A percentile compares a stretch with the other conserved stretches of the same genome.
Evolutionary conservation across 768 basidiomycete genomes (phyloP).

Genomic region (Pleurotus giganteus): DNA sequence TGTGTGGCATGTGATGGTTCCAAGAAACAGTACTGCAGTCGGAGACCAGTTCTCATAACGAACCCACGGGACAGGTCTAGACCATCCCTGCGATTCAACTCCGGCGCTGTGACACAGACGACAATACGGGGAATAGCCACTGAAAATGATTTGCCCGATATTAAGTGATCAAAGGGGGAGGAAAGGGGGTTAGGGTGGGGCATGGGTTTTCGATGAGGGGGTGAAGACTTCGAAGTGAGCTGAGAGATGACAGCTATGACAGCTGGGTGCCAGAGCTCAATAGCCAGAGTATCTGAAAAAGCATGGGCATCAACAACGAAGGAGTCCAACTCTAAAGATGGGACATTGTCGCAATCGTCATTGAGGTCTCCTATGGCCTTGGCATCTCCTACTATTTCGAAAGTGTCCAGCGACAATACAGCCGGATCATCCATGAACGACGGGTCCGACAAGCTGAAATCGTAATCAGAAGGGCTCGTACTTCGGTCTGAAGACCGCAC

Average conservation of each 20-base stretch:
- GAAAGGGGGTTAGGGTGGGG: constrained; percentile 10
- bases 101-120: constrained; percentile 71
- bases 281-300: constrained; percentile 54
- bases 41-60: constrained; percentile 52
- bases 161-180: constrained; percentile 40
- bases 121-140: constrained; percentile 61
- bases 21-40: constrained; percentile 55
- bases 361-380: constrained; percentile 48
- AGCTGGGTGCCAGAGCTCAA: constrained; percentile 67
- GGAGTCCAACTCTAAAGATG: constrained; percentile 42
- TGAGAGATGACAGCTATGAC: constrained; percentile 54
- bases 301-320: constrained; percentile 43
- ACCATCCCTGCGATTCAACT: constrained; percentile 73
- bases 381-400: constrained; percentile 46
- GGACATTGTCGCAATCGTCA: constrained; percentile 39
- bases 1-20: constrained; percentile 35
- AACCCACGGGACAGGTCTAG: constrained; percentile 68
- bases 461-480: constrained; percentile 20
- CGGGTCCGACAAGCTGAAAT: constrained; percentile 28
- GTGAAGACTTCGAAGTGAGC: constrained; percentile 38
- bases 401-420: constrained; percentile 54
- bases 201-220: constrained; percentile 13
- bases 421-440: constrained; percentile 45
- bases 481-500: constrained; percentile 36
- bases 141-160: constrained; percentile 53